Percentiles rank a stretch among this genome's conserved stretches.
Conservation (phyloP, 2,329 filamentous ascomycete genomes). For the Ceratocystis colombiana region DNA sequence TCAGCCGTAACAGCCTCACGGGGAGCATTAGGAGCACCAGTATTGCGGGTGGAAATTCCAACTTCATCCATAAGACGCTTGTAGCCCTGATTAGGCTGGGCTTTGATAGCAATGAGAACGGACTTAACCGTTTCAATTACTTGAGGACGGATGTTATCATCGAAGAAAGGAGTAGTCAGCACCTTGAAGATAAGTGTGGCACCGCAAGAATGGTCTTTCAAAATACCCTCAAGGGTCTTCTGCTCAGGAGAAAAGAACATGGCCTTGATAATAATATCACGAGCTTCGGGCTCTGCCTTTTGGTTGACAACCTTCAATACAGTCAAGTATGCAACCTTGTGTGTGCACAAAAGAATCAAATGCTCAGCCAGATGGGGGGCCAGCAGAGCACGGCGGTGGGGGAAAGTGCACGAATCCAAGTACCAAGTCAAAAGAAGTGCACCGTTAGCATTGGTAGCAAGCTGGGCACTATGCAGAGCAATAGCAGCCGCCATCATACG, state of each 20-base stretch:
- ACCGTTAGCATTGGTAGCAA: constrained; percentile 92
- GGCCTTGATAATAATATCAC: constrained; percentile 79
- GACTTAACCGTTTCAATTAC: constrained; percentile 87
- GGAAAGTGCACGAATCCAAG: constrained; percentile 94
- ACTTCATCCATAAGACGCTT: constrained; percentile 99
- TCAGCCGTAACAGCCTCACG: constrained; percentile 39
- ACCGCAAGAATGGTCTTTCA: constrained; percentile 83
- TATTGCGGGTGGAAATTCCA: constrained; percentile 62
- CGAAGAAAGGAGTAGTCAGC: constrained; percentile 91
- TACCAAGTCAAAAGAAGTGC: constrained; percentile 94
- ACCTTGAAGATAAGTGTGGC: constrained; percentile 98
- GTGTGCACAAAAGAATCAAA: constrained; percentile 88
- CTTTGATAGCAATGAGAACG: constrained; percentile 81
- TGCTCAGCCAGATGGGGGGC: constrained; percentile 87
- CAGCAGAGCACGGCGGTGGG: constrained; percentile 77
- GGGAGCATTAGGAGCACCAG: constrained; percentile 34
- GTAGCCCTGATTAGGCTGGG: constrained; percentile 88
- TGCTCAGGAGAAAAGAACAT: constrained; percentile 88
- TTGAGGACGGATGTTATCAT: constrained; percentile 77
- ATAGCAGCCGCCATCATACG: constrained; percentile 88
- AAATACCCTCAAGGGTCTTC: constrained; percentile 75
- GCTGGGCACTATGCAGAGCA: constrained; percentile 89
- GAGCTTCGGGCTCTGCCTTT: constrained; percentile 82
- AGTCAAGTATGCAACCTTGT: constrained; percentile 95
- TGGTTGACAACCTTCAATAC: constrained; percentile 98